phyloP scores from a whole-genome alignment of 2,329 filamentous ascomycete species.

The Claviceps africana region DNA sequence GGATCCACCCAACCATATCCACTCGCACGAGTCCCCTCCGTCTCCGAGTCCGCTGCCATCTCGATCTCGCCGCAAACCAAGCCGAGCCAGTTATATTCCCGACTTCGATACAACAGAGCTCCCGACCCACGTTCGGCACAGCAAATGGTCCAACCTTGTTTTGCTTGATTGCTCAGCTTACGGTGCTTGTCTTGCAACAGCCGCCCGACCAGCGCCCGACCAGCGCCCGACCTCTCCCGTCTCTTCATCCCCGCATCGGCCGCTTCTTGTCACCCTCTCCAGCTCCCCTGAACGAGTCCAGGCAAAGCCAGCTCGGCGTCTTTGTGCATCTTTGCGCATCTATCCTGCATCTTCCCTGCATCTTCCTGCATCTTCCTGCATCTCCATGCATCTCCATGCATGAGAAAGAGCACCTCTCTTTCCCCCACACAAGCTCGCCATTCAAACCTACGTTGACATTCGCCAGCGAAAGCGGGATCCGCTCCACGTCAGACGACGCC shows the following conservation, averaged over 20 bases:
- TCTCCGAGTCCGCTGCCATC: background rate
- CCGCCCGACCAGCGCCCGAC: background rate
- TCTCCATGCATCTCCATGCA: slow-evolving; percentile 13
- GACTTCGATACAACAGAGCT: background rate
- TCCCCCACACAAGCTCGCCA: background rate
- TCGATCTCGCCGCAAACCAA: background rate
- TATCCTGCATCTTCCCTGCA: no score
- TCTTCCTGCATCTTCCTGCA: no score
- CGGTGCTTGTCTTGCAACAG: background rate
- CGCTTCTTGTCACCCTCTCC: background rate
- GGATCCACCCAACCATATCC: background rate
- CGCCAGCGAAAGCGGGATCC: slow-evolving; percentile 6
- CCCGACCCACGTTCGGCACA: no score
- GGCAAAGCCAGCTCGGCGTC: slow-evolving; percentile 10
- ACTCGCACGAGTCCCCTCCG: background rate
- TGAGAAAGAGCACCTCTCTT: slow-evolving; percentile 8
- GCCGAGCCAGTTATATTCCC: background rate
- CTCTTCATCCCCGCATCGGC: background rate
- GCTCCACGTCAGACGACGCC: slow-evolving; percentile 3
- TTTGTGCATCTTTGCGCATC: slow-evolving; percentile 14
- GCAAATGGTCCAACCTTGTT: no score
- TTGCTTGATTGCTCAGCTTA: background rate
- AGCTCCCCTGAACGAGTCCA: background rate
- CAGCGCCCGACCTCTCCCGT: background rate
- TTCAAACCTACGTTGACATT: background rate